These are phyloP conservation scores for Yamadazyma dushanensis DNA, from an alignment of 1,139 yeast species.

Conservation along the genomic window DNA sequence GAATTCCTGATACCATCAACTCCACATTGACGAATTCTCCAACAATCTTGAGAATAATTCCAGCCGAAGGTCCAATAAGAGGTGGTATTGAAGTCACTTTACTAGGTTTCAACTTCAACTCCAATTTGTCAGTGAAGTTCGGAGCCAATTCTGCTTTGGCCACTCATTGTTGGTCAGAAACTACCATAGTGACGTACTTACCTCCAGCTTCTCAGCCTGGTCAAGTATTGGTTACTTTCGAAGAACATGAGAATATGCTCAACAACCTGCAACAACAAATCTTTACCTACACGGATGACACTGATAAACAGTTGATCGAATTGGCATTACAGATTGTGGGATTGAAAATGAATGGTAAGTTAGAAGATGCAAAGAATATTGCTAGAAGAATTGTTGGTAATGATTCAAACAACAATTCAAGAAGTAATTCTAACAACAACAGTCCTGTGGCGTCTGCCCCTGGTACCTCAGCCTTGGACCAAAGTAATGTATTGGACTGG, in stretches of 20 bases:
- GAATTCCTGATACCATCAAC: slow-evolving; percentile 18
- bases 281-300: slow-evolving; percentile 89
- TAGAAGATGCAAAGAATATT: slow-evolving; percentile 89
- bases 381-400: slow-evolving; percentile 84
- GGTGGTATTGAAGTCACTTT: slow-evolving; percentile 96
- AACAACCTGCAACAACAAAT: slow-evolving; percentile 51
- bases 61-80: slow-evolving; percentile 90
- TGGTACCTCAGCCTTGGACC: slow-evolving; percentile 5
- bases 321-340: slow-evolving; percentile 93
- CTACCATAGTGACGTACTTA: slow-evolving; percentile 87
- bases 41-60: slow-evolving; percentile 79
- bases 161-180: slow-evolving; percentile 94
- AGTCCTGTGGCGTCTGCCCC: slow-evolving; percentile 11
- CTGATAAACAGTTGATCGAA: slow-evolving; percentile 89
- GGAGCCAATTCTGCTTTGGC: slow-evolving; percentile 83
- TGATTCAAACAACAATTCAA: slow-evolving; percentile 24
- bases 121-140: slow-evolving; percentile 79
- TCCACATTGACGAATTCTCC: slow-evolving; percentile 37
- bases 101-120: slow-evolving; percentile 81
- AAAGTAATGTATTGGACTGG: slow-evolving; percentile 39
- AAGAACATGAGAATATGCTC: slow-evolving; percentile 42
- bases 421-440: slow-evolving; percentile 8
- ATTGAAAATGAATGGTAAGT: slow-evolving; percentile 87
- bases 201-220: slow-evolving; percentile 92
- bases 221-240: slow-evolving; percentile 85